These are phyloP conservation scores for Nemania bipapillata DNA, from an alignment of 2,329 filamentous ascomycete genomes.

Conservation along the genomic window DNA sequence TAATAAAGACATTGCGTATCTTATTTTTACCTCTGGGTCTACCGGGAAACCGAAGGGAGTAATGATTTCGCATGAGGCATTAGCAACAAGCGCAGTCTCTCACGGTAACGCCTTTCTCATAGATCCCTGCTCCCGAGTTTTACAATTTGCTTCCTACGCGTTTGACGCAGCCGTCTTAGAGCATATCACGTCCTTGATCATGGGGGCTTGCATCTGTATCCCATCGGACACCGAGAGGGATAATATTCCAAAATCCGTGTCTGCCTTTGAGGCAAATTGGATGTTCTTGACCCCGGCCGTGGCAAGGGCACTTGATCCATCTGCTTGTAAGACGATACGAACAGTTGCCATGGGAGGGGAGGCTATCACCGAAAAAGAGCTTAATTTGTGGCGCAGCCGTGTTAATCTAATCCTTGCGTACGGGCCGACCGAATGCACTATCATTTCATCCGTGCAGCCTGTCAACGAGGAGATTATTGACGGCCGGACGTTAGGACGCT, in stretches of 20 bases:
- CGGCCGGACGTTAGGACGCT: slow-evolving; percentile 5
- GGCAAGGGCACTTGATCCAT: slow-evolving; percentile 38
- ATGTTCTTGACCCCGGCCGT: slow-evolving; percentile 43
- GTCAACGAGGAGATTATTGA: slow-evolving; percentile 10
- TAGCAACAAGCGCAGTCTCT: slow-evolving; percentile 11
- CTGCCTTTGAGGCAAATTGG: slow-evolving; percentile 40
- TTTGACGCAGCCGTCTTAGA: slow-evolving; percentile 55
- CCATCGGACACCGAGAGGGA: slow-evolving; percentile 52
- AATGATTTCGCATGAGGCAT: slow-evolving; percentile 43
- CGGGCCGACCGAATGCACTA: slow-evolving; percentile 31
- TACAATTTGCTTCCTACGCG: slow-evolving; percentile 50
- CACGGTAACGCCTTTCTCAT: slow-evolving; percentile 21
- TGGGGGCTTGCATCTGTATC: slow-evolving; percentile 55
- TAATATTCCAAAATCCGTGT: slow-evolving; percentile 47
- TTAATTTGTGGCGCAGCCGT: slow-evolving; percentile 31
- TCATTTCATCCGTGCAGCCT: background rate
- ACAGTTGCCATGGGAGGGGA: slow-evolving; percentile 45
- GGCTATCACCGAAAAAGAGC: slow-evolving; percentile 47
- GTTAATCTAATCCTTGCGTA: slow-evolving; percentile 33
- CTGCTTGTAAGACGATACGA: slow-evolving; percentile 38
- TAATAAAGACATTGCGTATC: slow-evolving; percentile 40
- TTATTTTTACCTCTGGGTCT: slow-evolving; percentile 62
- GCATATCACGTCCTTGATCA: slow-evolving; percentile 53
- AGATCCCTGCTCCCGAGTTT: slow-evolving; percentile 28
- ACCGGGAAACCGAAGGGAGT: slow-evolving; percentile 63